A percentile compares a stretch with the other conserved stretches of the same genome.
Evolutionary conservation across 2,329 filamentous ascomycete species (phyloP).

Genomic region (Colletotrichum godetiae): DNA sequence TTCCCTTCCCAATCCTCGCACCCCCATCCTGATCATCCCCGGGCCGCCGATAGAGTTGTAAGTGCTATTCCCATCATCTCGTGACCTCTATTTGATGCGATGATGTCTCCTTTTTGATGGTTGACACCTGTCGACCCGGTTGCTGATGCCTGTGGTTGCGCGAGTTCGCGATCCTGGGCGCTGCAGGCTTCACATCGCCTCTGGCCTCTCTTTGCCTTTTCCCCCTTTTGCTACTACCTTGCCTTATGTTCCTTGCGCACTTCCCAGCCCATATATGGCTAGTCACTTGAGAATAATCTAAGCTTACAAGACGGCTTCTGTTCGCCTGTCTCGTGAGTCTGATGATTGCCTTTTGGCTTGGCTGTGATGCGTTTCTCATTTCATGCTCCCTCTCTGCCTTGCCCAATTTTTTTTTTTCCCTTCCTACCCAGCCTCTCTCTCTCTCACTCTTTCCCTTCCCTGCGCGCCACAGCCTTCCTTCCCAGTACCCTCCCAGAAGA

Average conservation of each 20-base stretch:
- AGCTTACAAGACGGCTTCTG: neutral
- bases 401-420: neutral
- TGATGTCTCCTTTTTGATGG: conserved; percentile 38
- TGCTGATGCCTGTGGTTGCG: conserved; percentile 37
- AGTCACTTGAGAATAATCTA: neutral
- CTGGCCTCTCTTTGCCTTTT: neutral
- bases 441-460: neutral
- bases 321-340: neutral
- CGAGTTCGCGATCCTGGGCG: conserved; percentile 27
- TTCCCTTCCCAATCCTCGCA: conserved; percentile 40
- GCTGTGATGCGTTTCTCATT: conserved; percentile 8
- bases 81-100: conserved; percentile 42
- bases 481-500: neutral
- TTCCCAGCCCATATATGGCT: conserved; percentile 6
- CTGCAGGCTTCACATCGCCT: conserved; percentile 13
- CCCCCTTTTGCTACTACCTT: neutral
- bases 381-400: neutral
- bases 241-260: neutral
- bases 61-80: conserved; percentile 38
- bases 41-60: conserved; percentile 42
- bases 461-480: neutral
- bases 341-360: neutral
- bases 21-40: conserved; percentile 42
- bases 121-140: conserved; percentile 38
- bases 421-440: neutral